phyloP scores from a whole-genome alignment of 1,284 basidiomycete genomes.

The Sporisorium iseilematis-ciliati region DNA sequence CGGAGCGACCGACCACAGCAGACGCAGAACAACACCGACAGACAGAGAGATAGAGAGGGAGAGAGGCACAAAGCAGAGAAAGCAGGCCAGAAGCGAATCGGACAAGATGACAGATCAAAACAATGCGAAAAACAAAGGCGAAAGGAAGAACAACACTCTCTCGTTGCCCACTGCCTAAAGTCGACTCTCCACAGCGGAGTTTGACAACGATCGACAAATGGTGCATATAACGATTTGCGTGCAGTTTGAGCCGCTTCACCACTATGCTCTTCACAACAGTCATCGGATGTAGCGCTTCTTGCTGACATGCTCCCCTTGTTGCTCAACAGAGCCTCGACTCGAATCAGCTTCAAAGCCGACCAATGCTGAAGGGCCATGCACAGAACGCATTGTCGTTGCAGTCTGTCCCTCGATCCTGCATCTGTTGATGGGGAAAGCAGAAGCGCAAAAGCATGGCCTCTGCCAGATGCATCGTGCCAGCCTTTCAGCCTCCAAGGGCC shows the following conservation, averaged over 20 bases:
- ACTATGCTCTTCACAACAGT: background rate
- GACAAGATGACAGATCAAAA: constrained; percentile 36
- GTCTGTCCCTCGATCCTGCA: background rate
- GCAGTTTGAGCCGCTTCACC: background rate
- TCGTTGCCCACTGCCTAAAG: background rate
- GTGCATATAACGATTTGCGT: constrained; percentile 27
- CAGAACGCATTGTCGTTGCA: background rate
- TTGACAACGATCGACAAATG: constrained; percentile 24
- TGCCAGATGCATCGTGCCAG: constrained; percentile 18
- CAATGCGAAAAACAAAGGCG: constrained; percentile 13
- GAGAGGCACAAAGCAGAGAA: background rate
- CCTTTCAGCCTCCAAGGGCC: constrained; percentile 11
- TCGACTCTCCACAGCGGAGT: constrained; percentile 25
- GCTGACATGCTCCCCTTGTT: background rate
- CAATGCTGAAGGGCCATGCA: background rate
- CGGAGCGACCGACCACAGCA: constrained; percentile 12
- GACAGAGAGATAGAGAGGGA: too few species aligned
- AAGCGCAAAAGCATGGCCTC: background rate
- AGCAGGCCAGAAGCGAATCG: background rate
- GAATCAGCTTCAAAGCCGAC: background rate
- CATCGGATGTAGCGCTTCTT: background rate
- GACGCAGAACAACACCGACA: constrained; percentile 18
- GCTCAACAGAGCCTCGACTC: background rate
- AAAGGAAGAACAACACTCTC: constrained; percentile 14
- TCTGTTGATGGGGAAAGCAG: background rate